Conservation (phyloP, 169 alveolate genomes). For the Plasmodium inui region DNA sequence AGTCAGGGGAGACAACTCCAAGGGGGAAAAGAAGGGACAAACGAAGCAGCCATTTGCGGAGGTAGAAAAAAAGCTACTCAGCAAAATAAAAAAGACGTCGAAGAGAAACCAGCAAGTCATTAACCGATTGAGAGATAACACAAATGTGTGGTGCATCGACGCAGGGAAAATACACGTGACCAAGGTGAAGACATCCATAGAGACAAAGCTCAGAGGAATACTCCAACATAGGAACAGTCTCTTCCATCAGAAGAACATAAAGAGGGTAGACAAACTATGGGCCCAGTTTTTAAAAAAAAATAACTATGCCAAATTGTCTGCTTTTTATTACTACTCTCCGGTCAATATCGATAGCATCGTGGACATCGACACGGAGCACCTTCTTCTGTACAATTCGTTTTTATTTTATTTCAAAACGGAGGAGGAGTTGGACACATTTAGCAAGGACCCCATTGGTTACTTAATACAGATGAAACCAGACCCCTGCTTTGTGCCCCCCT, state of each 20-base stretch:
- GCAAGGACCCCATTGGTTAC: slow-evolving; percentile 22
- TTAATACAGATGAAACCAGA: slow-evolving; percentile 41
- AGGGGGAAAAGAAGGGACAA: not conserved
- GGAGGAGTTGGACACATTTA: slow-evolving; percentile 23
- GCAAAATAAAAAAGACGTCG: slow-evolving; percentile 21
- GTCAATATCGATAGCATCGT: slow-evolving; percentile 44
- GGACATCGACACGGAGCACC: slow-evolving; percentile 35
- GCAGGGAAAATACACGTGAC: slow-evolving; percentile 13
- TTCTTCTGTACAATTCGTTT: slow-evolving; percentile 32
- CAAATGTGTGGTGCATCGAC: slow-evolving; percentile 46
- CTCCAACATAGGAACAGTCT: slow-evolving; percentile 36
- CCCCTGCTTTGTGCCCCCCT: slow-evolving; percentile 53
- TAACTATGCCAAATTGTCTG: slow-evolving; percentile 51
- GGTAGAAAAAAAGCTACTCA: slow-evolving; percentile 3
- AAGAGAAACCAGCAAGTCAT: slow-evolving; percentile 8
- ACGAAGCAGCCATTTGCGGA: not conserved
- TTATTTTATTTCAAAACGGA: slow-evolving; percentile 56
- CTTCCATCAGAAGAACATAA: slow-evolving; percentile 47
- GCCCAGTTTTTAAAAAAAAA: slow-evolving; percentile 68
- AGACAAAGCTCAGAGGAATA: slow-evolving; percentile 3
- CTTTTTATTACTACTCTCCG: slow-evolving; percentile 58
- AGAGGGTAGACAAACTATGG: slow-evolving; percentile 54
- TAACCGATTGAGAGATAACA: slow-evolving; percentile 4
- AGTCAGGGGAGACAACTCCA: not conserved
- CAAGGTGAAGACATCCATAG: slow-evolving; percentile 20